Conservation (phyloP, 1,284 basidiomycete species). For the Cutaneotrichosporon sp. region DNA sequence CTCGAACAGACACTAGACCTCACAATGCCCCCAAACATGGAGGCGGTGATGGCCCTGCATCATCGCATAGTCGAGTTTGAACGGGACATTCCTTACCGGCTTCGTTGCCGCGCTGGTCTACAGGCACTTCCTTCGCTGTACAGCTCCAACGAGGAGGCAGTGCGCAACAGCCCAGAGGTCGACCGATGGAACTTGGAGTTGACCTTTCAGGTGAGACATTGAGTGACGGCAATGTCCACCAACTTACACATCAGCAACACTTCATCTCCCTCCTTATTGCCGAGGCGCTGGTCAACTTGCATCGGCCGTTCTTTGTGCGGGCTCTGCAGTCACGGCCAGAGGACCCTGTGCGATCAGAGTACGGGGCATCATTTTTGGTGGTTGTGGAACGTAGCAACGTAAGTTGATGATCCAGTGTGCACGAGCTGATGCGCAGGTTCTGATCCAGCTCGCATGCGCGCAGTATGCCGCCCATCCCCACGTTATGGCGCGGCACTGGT, state of each 20-base stretch:
- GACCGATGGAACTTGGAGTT: conserved; percentile 20
- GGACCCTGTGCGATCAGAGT: conserved; percentile 26
- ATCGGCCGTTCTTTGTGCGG: conserved; percentile 33
- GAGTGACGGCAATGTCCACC: not conserved
- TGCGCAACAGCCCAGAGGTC: conserved; percentile 18
- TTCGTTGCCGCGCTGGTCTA: conserved; percentile 25
- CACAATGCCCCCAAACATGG: conserved; percentile 13
- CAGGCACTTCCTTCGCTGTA: conserved; percentile 24
- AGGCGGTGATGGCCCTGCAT: conserved; percentile 21
- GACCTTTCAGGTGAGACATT: conserved; percentile 26
- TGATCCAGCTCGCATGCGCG: conserved; percentile 25
- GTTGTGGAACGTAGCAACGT: conserved; percentile 33
- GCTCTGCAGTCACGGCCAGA: conserved; percentile 27
- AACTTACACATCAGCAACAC: conserved; percentile 18
- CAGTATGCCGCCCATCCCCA: conserved; percentile 26
- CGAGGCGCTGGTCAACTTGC: conserved; percentile 29
- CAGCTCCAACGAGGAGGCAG: conserved; percentile 17
- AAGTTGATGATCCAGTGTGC: conserved; percentile 2
- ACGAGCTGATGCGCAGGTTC: conserved; percentile 16
- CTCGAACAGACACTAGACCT: conserved; percentile 19
- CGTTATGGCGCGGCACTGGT: conserved; percentile 29
- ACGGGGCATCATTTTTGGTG: conserved; percentile 29
- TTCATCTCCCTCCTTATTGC: conserved; percentile 28
- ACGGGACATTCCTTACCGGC: conserved; percentile 21
- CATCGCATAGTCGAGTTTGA: conserved; percentile 24